Evolutionary conservation across 345 rosid genomes (phyloP).

Genomic region (Heritiera fomes): DNA sequence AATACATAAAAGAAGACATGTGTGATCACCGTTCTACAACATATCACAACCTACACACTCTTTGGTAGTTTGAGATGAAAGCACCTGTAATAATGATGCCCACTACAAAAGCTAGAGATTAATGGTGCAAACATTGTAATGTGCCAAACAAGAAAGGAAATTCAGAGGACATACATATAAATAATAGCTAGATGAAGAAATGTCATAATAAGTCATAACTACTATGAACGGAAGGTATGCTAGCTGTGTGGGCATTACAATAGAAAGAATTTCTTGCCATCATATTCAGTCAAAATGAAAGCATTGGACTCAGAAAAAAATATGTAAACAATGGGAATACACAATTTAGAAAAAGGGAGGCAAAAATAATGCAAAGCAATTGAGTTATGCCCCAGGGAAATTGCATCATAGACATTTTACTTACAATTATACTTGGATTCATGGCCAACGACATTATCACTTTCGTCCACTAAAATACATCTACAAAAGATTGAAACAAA

Average conservation of each 20-base stretch:
- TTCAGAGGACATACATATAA: not conserved
- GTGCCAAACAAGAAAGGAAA: not conserved
- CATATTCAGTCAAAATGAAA: not conserved
- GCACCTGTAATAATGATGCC: not conserved
- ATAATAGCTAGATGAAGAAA: slow-evolving; percentile 10
- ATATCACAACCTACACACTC: not conserved
- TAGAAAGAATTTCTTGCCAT: not conserved
- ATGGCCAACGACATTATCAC: slow-evolving; percentile 77
- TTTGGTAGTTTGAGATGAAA: not conserved
- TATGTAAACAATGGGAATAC: not conserved
- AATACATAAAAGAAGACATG: not conserved
- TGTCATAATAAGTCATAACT: slow-evolving; percentile 14
- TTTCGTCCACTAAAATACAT: slow-evolving; percentile 93
- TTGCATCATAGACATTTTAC: slow-evolving; percentile 25
- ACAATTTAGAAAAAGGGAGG: not conserved
- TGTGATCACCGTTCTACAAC: not conserved
- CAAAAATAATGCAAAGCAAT: not conserved
- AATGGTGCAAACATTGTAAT: not conserved
- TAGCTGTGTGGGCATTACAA: not conserved
- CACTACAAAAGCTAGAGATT: not conserved
- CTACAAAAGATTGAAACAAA: slow-evolving; percentile 32
- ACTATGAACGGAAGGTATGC: not conserved
- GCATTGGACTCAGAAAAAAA: not conserved
- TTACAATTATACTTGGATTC: slow-evolving; percentile 85
- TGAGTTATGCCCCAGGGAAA: not conserved